Conservation (phyloP, 116 monocot species). For the Iris pallida region DNA sequence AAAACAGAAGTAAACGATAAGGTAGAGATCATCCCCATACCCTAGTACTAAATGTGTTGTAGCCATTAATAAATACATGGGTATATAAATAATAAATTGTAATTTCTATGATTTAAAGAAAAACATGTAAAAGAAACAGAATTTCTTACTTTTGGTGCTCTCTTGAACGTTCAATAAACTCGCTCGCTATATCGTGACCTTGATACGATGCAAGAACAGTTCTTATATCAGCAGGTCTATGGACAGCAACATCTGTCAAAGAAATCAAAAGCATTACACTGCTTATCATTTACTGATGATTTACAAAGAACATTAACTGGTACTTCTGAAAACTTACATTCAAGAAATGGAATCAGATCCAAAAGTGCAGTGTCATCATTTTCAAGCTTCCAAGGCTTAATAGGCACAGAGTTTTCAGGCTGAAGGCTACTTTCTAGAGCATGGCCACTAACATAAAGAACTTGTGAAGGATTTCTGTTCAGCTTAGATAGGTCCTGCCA, state of each 20-base stretch:
- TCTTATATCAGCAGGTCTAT: conserved; percentile 78
- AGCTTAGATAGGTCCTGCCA: conserved; percentile 39
- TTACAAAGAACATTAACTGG: no score
- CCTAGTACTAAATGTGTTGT: no score
- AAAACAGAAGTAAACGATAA: no score
- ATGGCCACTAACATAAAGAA: conserved; percentile 73
- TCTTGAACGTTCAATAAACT: conserved; percentile 81
- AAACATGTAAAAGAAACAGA: no score
- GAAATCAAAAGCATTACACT: neutral
- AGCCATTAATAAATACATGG: no score
- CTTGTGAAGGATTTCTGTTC: conserved; percentile 75
- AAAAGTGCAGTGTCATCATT: conserved; percentile 77
- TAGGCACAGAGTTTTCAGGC: conserved; percentile 64
- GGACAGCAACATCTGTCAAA: conserved; percentile 54
- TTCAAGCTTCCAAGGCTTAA: conserved; percentile 84
- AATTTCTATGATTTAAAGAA: no score
- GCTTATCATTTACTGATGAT: neutral
- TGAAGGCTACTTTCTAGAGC: conserved; percentile 61
- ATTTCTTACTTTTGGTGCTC: conserved; percentile 62
- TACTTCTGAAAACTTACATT: conserved; percentile 40
- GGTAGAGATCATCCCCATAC: no score
- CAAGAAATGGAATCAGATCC: conserved; percentile 89
- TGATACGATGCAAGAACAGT: conserved; percentile 81
- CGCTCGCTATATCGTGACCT: conserved; percentile 71
- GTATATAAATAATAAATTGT: no score